Evolutionary conservation across 768 basidiomycete species (phyloP).

Genomic region (Psilocybe azurescens): DNA sequence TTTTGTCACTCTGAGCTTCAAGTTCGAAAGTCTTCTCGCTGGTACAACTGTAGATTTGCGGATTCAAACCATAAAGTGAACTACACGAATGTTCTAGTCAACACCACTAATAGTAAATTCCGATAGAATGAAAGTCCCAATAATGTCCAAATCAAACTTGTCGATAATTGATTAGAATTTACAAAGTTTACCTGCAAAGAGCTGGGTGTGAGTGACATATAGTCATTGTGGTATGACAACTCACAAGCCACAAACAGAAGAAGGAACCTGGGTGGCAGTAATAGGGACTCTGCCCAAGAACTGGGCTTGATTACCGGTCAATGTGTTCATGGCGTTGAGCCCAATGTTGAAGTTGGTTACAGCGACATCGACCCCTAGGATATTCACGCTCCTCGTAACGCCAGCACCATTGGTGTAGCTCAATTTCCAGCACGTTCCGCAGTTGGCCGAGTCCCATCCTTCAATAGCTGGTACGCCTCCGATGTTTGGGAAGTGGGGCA

Average conservation of each 20-base stretch:
- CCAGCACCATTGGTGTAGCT: constrained; percentile 44
- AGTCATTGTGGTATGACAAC: background rate
- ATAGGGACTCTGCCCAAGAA: constrained; percentile 54
- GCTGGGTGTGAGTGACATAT: background rate
- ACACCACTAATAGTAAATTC: too few relatives aligned
- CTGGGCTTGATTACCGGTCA: constrained; percentile 53
- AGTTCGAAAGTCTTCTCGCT: too few relatives aligned
- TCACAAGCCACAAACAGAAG: constrained; percentile 56
- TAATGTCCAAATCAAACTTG: too few relatives aligned
- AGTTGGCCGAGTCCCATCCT: constrained; percentile 56
- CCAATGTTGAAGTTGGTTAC: constrained; percentile 53
- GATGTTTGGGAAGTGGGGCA: constrained; percentile 66
- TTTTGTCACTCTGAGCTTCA: too few relatives aligned
- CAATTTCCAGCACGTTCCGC: constrained; percentile 67
- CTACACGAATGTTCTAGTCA: too few relatives aligned
- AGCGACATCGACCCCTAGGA: constrained; percentile 59
- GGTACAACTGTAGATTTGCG: too few relatives aligned
- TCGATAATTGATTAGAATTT: background rate
- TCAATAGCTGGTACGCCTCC: constrained; percentile 57
- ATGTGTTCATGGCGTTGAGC: constrained; percentile 53
- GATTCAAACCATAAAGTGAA: too few relatives aligned
- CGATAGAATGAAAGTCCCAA: too few relatives aligned
- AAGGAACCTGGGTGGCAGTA: constrained; percentile 43
- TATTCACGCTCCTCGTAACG: constrained; percentile 41
- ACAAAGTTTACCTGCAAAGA: background rate